Evolutionary conservation across 75 land plant genomes (phyloP).

Genomic region (Picea sitchensis): DNA sequence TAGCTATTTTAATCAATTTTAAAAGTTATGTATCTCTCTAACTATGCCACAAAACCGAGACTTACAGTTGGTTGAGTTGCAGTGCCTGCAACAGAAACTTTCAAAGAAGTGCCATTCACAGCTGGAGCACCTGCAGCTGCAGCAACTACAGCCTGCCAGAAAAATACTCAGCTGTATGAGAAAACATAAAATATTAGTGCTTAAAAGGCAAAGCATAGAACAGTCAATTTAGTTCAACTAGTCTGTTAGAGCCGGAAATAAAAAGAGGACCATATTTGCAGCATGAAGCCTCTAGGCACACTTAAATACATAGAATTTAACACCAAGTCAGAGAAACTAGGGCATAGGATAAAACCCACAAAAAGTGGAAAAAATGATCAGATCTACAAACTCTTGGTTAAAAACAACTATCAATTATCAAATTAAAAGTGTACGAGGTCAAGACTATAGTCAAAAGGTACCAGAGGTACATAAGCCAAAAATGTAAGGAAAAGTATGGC

Average conservation of each 20-base stretch:
- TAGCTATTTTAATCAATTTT: not conserved
- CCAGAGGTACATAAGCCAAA: no score
- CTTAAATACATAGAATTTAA: not conserved
- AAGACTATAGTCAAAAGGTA: no score
- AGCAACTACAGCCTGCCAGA: conserved; percentile 45
- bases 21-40: not conserved
- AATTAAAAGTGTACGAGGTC: no score
- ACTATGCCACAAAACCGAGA: not conserved
- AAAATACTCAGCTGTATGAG: not conserved
- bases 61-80: conserved; percentile 46
- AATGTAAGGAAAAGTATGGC: no score
- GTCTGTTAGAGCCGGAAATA: not conserved
- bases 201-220: not conserved
- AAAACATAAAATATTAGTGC: not conserved
- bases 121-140: conserved; percentile 34
- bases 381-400: no score
- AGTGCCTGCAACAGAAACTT: conserved; percentile 40
- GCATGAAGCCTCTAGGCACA: not conserved
- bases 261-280: not conserved
- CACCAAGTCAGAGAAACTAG: not conserved
- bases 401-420: no score
- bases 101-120: conserved; percentile 33
- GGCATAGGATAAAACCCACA: not conserved
- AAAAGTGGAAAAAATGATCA: not conserved
- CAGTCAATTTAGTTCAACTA: not conserved